Base-by-base conservation (phyloP, 2,329 filamentous ascomycete species). In the Cordyceps fumosorosea region DNA sequence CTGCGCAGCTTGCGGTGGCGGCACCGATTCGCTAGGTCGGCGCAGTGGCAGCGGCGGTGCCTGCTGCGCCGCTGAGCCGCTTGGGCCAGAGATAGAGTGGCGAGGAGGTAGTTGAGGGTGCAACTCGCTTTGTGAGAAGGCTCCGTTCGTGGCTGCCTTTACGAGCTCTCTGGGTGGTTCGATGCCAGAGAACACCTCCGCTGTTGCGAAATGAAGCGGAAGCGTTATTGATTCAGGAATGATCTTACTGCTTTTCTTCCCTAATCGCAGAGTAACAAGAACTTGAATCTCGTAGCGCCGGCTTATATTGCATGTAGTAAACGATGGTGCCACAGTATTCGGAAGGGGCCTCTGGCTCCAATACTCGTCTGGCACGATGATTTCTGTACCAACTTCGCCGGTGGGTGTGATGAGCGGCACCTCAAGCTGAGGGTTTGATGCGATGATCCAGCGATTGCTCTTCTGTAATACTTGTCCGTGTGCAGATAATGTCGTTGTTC, bases 181-280 rank as follows among this genome's bases (percentile, higher is more conserved):
- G 66, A 98, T 92, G 67, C 95, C 95, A 1, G 93, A 96, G 74
- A 84, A 98, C 18, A 99, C 85, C 61, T 91, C 84, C 56, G 96
- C 82, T 40, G 77, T 74, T 53, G 87, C 85, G 69, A 98, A 87
- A 64, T 88, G 83, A 20, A 99, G 80, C 5, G 93, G 91, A 3
- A 96, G 81, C 62, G 89, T 83, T 40, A 96, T 85, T 57, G 87
- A 81, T 76, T 96, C 90, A n/a, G 88, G 82, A 18, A 74, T 68
- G 45, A 68, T 66, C 34, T 68, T 63, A 4, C 71, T 69, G 29
- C 69, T 68, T 34, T 73, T 71, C 34, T 82, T 82, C 7, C 89
- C 80, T 91, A 93, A 62, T 85, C 86, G 44, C 97, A 74, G 1
- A 91, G 91, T 8, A 96, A 78, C 63, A 87, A 86, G 47, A 18